These are phyloP conservation scores for Pichia occidentalis DNA, from an alignment of 805 yeast species.

Conservation along the genomic window DNA sequence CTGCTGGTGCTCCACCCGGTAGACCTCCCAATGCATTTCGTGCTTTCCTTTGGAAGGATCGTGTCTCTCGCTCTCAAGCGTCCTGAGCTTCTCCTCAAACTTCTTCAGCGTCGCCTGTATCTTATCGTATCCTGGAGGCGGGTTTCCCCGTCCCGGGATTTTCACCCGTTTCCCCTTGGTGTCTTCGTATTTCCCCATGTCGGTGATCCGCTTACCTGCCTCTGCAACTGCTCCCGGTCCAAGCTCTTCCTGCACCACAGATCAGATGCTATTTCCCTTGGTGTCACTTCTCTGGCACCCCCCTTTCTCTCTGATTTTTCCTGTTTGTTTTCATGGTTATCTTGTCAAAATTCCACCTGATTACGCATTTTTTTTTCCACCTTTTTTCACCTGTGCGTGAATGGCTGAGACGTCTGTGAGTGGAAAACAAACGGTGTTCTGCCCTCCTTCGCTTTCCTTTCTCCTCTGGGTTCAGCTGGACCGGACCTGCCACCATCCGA, in stretches of 20 bases:
- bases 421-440: too few species aligned
- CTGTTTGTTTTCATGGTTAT: too few species aligned
- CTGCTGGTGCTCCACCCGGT: constrained; percentile 64
- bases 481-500: too few species aligned
- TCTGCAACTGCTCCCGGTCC: background rate
- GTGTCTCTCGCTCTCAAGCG: constrained; percentile 40
- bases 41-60: constrained; percentile 36
- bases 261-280: too few species aligned
- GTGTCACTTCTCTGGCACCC: too few species aligned
- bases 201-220: background rate
- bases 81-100: constrained; percentile 45
- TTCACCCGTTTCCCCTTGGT: constrained; percentile 1
- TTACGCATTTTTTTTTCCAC: too few species aligned
- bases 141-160: constrained; percentile 30
- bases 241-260: constrained; percentile 7
- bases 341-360: too few species aligned
- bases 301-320: too few species aligned
- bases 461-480: background rate
- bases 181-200: background rate
- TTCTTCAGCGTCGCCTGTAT: constrained; percentile 60
- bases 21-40: constrained; percentile 63
- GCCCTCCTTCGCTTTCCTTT: too few species aligned
- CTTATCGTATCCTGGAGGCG: constrained; percentile 71
- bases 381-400: too few species aligned
- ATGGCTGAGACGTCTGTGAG: too few species aligned